Conservation (phyloP, 768 basidiomycete genomes). For the Phanerodontia chrysosporium region DNA sequence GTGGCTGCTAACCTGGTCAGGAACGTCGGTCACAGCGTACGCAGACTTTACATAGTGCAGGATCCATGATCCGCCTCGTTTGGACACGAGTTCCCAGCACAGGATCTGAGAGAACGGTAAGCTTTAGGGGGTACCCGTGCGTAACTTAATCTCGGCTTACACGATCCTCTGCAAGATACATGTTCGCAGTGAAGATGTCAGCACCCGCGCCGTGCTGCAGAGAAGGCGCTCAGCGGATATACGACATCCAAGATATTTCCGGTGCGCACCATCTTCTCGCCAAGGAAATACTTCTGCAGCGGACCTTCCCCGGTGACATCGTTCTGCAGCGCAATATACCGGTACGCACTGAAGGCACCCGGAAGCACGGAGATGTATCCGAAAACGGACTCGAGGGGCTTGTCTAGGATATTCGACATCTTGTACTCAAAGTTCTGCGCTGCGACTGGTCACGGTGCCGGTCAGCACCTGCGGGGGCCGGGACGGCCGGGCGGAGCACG, state of each 20-base stretch:
- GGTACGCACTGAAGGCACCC: conserved; percentile 88
- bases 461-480: neutral
- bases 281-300: conserved; percentile 93
- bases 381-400: conserved; percentile 84
- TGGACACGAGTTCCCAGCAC: conserved; percentile 98
- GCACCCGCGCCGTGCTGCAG: conserved; percentile 71
- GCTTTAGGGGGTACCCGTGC: too few relatives aligned
- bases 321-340: conserved; percentile 90
- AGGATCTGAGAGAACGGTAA: conserved; percentile 77
- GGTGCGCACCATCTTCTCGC: conserved; percentile 77
- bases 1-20: conserved; percentile 65
- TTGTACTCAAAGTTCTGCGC: conserved; percentile 96
- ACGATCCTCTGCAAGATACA: conserved; percentile 93
- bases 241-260: conserved; percentile 3
- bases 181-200: conserved; percentile 93
- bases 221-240: neutral
- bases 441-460: conserved; percentile 45
- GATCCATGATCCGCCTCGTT: conserved; percentile 84
- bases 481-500: neutral
- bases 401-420: conserved; percentile 91
- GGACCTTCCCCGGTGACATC: conserved; percentile 81
- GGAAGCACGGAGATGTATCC: conserved; percentile 95
- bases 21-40: conserved; percentile 89
- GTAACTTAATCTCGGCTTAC: conserved; percentile 32
- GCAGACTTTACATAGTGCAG: conserved; percentile 96